These are phyloP conservation scores for Halteria grandinella DNA, from an alignment of 73 alveolate species.

Conservation along the genomic window DNA sequence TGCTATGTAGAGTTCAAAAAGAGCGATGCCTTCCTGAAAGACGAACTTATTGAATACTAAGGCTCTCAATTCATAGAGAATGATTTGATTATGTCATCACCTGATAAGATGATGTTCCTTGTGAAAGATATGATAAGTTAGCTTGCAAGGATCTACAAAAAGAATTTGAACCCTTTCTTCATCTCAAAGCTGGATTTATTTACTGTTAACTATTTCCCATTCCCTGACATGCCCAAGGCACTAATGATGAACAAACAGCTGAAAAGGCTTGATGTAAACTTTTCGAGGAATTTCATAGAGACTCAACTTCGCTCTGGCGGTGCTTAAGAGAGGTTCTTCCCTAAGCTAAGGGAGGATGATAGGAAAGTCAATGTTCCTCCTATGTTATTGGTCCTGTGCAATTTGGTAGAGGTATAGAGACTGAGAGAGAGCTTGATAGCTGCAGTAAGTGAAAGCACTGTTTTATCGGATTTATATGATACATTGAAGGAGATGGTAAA, in stretches of 20 bases:
- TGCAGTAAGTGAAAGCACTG: constrained; percentile 34
- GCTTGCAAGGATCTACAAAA: constrained; percentile 33
- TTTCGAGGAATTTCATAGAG: constrained; percentile 45
- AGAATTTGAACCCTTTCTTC: constrained; percentile 55
- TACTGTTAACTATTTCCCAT: constrained; percentile 50
- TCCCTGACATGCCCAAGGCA: constrained; percentile 31
- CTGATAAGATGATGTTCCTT: constrained; percentile 59
- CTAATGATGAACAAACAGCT: constrained; percentile 17
- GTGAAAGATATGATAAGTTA: constrained; percentile 58
- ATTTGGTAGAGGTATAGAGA: constrained; percentile 57
- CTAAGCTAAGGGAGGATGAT: constrained; percentile 56
- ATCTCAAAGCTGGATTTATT: constrained; percentile 60
- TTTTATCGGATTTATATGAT: constrained; percentile 26
- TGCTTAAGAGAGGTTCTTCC: constrained; percentile 53
- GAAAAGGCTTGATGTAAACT: constrained; percentile 28
- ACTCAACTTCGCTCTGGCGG: constrained; percentile 20
- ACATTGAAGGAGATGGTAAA: constrained; percentile 11
- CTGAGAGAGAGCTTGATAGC: constrained; percentile 53
- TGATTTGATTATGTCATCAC: constrained; percentile 47
- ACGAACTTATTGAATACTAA: constrained; percentile 40
- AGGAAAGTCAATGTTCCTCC: constrained; percentile 60
- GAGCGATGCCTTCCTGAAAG: constrained; percentile 46
- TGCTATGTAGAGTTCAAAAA: constrained; percentile 41
- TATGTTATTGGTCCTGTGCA: constrained; percentile 60
- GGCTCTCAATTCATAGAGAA: constrained; percentile 63